Evolutionary conservation across 2,329 filamentous ascomycete genomes (phyloP).

Genomic region (Colletotrichum karsti): DNA sequence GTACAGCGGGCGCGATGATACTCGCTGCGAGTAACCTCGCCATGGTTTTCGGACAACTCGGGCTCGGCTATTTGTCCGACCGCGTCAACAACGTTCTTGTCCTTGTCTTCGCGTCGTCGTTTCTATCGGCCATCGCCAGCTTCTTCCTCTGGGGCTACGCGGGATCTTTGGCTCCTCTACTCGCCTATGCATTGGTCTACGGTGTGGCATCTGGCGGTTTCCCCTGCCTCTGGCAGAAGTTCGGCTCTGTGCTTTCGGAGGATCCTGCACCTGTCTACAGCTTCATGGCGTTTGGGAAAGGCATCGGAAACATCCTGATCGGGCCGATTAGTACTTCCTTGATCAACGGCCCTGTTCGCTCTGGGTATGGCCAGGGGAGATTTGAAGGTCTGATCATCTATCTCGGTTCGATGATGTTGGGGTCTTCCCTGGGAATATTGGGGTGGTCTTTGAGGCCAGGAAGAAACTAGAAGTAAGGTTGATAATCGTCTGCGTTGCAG

Average conservation of each 20-base stretch:
- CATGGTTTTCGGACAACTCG: slow-evolving; percentile 52
- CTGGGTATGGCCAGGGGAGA: neutral
- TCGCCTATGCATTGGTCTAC: slow-evolving; percentile 61
- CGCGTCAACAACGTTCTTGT: slow-evolving; percentile 50
- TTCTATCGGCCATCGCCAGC: slow-evolving; percentile 55
- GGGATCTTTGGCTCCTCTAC: slow-evolving; percentile 50
- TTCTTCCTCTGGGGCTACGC: slow-evolving; percentile 65
- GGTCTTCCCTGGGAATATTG: neutral
- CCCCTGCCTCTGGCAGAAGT: slow-evolving; percentile 35
- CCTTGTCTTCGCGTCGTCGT: slow-evolving; percentile 49
- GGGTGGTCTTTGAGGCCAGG: neutral
- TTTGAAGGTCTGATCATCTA: slow-evolving; percentile 7
- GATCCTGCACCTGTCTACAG: slow-evolving; percentile 36
- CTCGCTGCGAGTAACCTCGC: slow-evolving; percentile 57
- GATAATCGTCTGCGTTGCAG: too few species aligned
- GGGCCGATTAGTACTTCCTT: slow-evolving; percentile 34
- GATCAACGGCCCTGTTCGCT: slow-evolving; percentile 10
- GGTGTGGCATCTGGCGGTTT: slow-evolving; percentile 62
- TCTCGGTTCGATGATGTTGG: slow-evolving; percentile 1
- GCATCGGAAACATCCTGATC: slow-evolving; percentile 37
- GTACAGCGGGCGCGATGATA: slow-evolving; percentile 52
- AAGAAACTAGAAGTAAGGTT: neutral
- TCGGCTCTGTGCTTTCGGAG: slow-evolving; percentile 35
- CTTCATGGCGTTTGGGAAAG: slow-evolving; percentile 39
- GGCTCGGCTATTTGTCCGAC: slow-evolving; percentile 57